Base-by-base conservation (phyloP, 1,284 basidiomycete genomes). In the Cryptococcus sp. region DNA sequence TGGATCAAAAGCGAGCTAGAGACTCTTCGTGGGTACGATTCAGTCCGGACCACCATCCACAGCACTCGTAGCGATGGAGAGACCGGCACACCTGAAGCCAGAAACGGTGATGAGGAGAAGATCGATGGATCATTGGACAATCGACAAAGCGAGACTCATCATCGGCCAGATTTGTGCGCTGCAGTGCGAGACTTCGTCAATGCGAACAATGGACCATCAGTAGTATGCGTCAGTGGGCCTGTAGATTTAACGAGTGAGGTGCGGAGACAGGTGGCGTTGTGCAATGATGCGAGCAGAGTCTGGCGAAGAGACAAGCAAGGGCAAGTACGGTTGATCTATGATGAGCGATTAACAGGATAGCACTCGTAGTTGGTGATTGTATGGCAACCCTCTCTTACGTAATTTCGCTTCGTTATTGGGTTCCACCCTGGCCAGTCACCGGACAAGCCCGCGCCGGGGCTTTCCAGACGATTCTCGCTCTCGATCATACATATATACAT, bases 211-310 rank as follows among this genome's bases (percentile, higher is more conserved):
- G 52, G 46, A 17, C 64, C 59, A 1, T 57, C 54, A 45, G 4
- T 19, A 5, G 69, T 71, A 11, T 71, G 62, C 52, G 67, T 68
- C 45, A 66, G 62, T 50, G 71, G 67, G 5, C 71, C 71, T 3
- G 41, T 45, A 1, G 64, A 59, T 8, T 67, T 71, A 63, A 67
- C 66, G 17, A 62, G 58, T 2, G 65, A 62, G 22, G 63, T 61
- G 5, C 46, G 69, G 42, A 59, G 64, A 35, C 59, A 51, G 7
- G 69, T 73, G 20, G 69, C 71, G 8, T 17, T 15, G 20, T 44
- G 50, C 16, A 71, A 70, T 44, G 53, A 58, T 20, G 53, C 56
- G 5, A 22, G 15, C 13, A 57, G 47, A 46, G 66, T 66, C 5
- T 68, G 67, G 67, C 47, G 51, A 16, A 66, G 66, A 6, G 64